Evolutionary conservation across 305 asterid species (phyloP).

Genomic region (Lippia alba): DNA sequence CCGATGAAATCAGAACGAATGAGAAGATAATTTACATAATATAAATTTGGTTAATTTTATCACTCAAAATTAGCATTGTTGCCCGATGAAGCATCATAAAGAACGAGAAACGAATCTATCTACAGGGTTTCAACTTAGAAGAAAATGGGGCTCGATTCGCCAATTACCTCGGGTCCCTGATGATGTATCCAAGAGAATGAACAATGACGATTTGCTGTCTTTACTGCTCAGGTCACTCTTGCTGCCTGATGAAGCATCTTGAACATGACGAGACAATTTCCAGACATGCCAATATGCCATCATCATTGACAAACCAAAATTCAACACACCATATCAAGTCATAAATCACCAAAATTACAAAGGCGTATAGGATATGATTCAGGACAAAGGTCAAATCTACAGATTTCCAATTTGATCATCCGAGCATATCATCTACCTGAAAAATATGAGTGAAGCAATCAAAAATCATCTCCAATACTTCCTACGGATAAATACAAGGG

Average conservation of each 20-base stretch:
- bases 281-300: not conserved
- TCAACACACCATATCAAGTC: not conserved
- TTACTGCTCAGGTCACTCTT: not conserved
- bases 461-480: conserved; percentile 19
- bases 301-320: not conserved
- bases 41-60: no score
- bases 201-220: not conserved
- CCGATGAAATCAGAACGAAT: no score
- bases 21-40: no score
- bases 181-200: not conserved
- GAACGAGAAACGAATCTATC: not conserved
- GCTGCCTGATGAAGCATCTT: not conserved
- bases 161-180: not conserved
- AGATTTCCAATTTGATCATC: no score
- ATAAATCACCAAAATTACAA: not conserved
- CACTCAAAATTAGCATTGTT: no score
- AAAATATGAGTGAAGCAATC: conserved; percentile 13
- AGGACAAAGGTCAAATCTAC: not conserved
- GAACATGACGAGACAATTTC: not conserved
- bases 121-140: not conserved
- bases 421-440: no score
- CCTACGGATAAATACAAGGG: conserved; percentile 22
- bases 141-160: not conserved
- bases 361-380: conserved; percentile 3
- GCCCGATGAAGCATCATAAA: no score